Evolutionary conservation across 305 asterid species (phyloP).

Genomic region (Plantago rigida): DNA sequence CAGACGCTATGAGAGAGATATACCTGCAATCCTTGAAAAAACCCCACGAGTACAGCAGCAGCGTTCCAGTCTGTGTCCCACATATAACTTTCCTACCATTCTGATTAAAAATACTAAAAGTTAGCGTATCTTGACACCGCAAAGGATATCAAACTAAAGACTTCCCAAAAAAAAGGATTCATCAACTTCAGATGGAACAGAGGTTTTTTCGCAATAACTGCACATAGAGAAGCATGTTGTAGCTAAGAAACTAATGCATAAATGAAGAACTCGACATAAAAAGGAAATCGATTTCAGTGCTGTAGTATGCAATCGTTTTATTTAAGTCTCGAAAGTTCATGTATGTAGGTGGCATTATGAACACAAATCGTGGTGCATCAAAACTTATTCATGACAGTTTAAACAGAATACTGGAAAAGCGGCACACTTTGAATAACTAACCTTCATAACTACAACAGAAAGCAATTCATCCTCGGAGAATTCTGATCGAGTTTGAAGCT

Average conservation of each 20-base stretch:
- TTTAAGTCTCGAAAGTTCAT: neutral
- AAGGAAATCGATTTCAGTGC: no score
- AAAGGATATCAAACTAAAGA: neutral
- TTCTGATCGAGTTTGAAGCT: slow-evolving; percentile 87
- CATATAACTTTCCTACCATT: slow-evolving; percentile 84
- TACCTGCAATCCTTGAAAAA: slow-evolving; percentile 97
- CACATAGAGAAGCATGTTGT: no score
- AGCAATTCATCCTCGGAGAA: slow-evolving; percentile 91
- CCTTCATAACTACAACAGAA: slow-evolving; percentile 88
- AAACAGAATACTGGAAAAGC: slow-evolving; percentile 1
- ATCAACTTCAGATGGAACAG: no score
- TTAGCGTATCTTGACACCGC: slow-evolving; percentile 11
- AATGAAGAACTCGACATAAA: no score
- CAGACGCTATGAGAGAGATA: neutral
- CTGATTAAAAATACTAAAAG: slow-evolving; percentile 31
- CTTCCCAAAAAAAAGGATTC: no score
- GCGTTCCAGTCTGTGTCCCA: slow-evolving; percentile 67
- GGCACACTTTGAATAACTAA: slow-evolving; percentile 20
- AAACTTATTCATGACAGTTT: neutral
- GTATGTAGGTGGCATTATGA: no score
- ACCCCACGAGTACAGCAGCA: slow-evolving; percentile 88
- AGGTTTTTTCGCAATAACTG: no score
- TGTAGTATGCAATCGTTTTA: no score
- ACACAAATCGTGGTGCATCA: neutral
- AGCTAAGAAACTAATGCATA: no score